phyloP scores from a whole-genome alignment of 305 asterid species.

The Coffea humblotiana region DNA sequence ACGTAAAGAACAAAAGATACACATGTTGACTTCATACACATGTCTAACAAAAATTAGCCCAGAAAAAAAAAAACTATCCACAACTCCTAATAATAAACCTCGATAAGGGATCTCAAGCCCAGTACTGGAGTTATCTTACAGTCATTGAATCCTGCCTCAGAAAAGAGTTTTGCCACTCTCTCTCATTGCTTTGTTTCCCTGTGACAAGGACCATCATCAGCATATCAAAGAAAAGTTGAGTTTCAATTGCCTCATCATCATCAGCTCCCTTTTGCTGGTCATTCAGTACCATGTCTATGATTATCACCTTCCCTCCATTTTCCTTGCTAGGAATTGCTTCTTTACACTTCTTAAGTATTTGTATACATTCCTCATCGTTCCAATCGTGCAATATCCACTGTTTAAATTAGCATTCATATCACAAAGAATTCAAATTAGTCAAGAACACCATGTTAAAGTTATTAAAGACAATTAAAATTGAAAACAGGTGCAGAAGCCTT shows the following conservation, averaged over 20 bases:
- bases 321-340: constrained; percentile 13
- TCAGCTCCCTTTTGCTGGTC: neutral
- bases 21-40: too few relatives aligned
- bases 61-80: too few relatives aligned
- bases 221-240: constrained; percentile 12
- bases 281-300: constrained; percentile 5
- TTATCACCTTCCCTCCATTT: constrained; percentile 14
- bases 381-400: constrained; percentile 20
- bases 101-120: neutral
- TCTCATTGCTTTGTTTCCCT: constrained; percentile 18
- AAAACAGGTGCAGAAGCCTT: neutral
- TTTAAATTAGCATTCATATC: neutral
- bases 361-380: neutral
- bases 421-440: neutral
- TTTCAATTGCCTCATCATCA: constrained; percentile 4
- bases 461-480: neutral
- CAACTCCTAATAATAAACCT: constrained; percentile 3
- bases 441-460: neutral
- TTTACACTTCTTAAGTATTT: constrained; percentile 15
- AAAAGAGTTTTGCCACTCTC: neutral
- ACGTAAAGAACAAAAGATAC: too few relatives aligned
- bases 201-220: constrained; percentile 22
- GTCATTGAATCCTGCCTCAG: constrained; percentile 13
- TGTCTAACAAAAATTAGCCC: neutral
- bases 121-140: neutral